These are phyloP conservation scores for Peniophora sp. DNA, from an alignment of 1,284 basidiomycete species.

Conservation along the genomic window DNA sequence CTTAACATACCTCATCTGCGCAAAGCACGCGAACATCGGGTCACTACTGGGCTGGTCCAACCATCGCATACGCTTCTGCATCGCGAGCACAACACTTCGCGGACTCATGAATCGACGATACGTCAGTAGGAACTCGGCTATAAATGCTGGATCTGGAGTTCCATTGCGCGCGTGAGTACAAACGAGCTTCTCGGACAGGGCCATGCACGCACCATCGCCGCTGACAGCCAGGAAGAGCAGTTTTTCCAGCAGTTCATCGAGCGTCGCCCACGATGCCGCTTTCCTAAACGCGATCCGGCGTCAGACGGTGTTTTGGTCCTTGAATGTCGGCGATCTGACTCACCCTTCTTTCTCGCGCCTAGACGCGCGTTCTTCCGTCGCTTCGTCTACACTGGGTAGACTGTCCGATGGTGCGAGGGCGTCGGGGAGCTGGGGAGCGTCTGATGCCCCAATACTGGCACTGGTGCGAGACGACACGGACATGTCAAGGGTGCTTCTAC, in stretches of 20 bases:
- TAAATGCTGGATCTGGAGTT: slow-evolving; percentile 57
- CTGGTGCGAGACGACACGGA: not conserved
- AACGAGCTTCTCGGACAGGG: not conserved
- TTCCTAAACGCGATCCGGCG: slow-evolving; percentile 3
- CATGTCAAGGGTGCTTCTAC: slow-evolving; percentile 5
- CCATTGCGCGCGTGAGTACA: not conserved
- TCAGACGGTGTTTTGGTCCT: not conserved
- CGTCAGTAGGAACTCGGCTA: slow-evolving; percentile 71
- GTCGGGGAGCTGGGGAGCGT: slow-evolving; percentile 4
- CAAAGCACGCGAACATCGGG: slow-evolving; percentile 75
- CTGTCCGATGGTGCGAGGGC: slow-evolving; percentile 6
- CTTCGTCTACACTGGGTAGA: slow-evolving; percentile 8
- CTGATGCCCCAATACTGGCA: slow-evolving; percentile 2
- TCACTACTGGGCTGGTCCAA: slow-evolving; percentile 66
- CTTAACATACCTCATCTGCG: slow-evolving; percentile 64
- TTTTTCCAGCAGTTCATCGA: slow-evolving; percentile 72
- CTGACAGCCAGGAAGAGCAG: slow-evolving; percentile 67
- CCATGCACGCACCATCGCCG: slow-evolving; percentile 56
- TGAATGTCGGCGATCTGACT: slow-evolving; percentile 7
- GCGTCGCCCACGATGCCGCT: slow-evolving; percentile 49
- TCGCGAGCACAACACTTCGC: slow-evolving; percentile 65
- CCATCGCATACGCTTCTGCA: slow-evolving; percentile 77
- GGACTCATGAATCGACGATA: slow-evolving; percentile 74
- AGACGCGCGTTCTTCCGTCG: slow-evolving; percentile 8
- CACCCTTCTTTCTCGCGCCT: slow-evolving; percentile 21